A percentile compares a stretch with the other conserved stretches of the same genome.
Conservation (phyloP, 2,329 filamentous ascomycete genomes). For the Cordyceps militaris region DNA sequence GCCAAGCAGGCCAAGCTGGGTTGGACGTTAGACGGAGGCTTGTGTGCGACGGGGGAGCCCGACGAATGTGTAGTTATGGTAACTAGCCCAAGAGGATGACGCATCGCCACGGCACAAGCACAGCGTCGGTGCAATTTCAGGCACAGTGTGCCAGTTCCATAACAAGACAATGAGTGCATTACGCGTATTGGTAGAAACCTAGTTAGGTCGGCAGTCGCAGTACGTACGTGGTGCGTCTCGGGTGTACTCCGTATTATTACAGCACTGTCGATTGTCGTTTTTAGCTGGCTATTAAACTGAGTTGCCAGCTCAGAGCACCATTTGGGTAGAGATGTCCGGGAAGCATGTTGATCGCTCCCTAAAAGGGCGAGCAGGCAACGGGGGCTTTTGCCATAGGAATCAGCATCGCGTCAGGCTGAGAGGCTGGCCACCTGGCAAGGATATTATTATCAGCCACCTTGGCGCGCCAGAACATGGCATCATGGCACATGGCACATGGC, state of each 20-base stretch:
- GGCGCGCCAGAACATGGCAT: background rate
- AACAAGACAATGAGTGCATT: background rate
- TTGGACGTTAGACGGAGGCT: background rate
- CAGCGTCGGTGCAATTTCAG: background rate
- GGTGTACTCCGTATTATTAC: no score
- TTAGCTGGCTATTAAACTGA: background rate
- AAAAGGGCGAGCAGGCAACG: background rate
- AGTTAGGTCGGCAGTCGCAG: background rate
- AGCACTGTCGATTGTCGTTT: background rate
- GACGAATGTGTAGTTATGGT: background rate
- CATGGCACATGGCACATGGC: background rate
- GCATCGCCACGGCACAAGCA: background rate
- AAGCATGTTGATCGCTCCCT: conserved; percentile 1
- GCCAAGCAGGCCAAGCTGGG: background rate
- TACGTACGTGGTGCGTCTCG: background rate
- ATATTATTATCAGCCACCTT: background rate
- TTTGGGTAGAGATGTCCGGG: conserved; percentile 1
- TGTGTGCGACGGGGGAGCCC: background rate
- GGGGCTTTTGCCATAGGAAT: conserved; percentile 1
- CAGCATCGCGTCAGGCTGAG: background rate
- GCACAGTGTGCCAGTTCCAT: background rate
- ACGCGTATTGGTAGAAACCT: no score
- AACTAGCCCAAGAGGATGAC: background rate
- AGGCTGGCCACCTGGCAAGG: background rate
- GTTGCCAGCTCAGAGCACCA: conserved; percentile 2